A percentile compares a stretch with the other conserved stretches of the same genome.
phyloP scores from a whole-genome alignment of 176 grass and related monocot species.

The Bothriochloa decipiens region DNA sequence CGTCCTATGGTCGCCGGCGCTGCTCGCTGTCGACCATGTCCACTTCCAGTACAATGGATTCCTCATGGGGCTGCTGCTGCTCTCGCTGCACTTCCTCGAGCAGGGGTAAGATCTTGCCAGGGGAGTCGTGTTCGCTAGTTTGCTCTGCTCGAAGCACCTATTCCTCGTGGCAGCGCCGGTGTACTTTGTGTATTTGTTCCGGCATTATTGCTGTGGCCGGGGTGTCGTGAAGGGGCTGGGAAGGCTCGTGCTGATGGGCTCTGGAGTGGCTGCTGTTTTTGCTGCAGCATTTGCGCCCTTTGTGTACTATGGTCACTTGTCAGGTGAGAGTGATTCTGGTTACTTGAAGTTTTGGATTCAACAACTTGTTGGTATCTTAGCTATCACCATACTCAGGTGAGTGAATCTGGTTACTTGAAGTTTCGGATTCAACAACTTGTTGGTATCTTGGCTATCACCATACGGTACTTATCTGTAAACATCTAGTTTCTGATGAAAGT shows the following conservation, averaged over 20 bases:
- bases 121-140: conserved; percentile 61
- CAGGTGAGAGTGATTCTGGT: conserved; percentile 66
- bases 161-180: conserved; percentile 80
- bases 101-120: conserved; percentile 72
- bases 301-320: conserved; percentile 56
- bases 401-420: conserved; percentile 28
- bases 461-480: background rate
- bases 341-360: background rate
- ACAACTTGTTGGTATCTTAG: background rate
- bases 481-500: background rate
- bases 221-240: conserved; percentile 54
- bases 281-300: conserved; percentile 70
- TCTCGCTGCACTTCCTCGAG: conserved; percentile 72
- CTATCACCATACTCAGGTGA: conserved; percentile 75
- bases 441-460: conserved; percentile 8
- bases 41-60: conserved; percentile 94
- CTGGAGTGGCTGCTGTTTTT: conserved; percentile 66
- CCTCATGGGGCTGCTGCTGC: conserved; percentile 62
- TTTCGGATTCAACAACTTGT: background rate
- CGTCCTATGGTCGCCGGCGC: conserved; percentile 71
- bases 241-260: conserved; percentile 62
- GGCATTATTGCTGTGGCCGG: conserved; percentile 79
- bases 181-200: conserved; percentile 80
- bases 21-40: conserved; percentile 77
- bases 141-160: conserved; percentile 91